A percentile compares a stretch with the other conserved stretches of the same genome.
These are phyloP conservation scores for Metarhizium anisopliae DNA, from an alignment of 2,329 filamentous ascomycete genomes.

Conservation along the genomic window DNA sequence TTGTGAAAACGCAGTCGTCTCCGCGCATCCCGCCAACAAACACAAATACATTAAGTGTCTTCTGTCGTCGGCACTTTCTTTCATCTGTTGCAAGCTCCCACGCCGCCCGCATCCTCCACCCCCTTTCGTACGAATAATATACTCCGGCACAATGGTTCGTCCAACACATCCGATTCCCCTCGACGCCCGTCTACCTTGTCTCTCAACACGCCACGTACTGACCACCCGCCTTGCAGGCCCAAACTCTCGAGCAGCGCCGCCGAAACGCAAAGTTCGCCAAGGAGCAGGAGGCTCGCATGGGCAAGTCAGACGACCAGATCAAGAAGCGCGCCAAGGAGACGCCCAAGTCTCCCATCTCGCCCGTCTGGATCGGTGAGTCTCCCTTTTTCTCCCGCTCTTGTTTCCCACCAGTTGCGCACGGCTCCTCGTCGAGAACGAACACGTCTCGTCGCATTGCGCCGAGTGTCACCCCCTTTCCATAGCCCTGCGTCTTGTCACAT, in stretches of 20 bases:
- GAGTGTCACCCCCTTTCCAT: not conserved
- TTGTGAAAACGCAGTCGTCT: not conserved
- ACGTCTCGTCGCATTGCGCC: not conserved
- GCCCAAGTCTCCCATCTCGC: conserved; percentile 52
- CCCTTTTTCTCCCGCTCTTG: not conserved
- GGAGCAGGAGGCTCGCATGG: conserved; percentile 63
- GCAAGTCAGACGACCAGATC: conserved; percentile 58
- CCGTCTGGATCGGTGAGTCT: conserved; percentile 54
- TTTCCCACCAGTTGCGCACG: not conserved
- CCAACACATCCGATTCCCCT: no score
- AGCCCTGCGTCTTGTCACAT: no score
- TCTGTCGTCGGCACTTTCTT: not conserved
- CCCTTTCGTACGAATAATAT: not conserved
- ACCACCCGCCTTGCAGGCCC: conserved; percentile 42
- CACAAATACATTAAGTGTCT: not conserved
- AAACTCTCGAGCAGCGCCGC: conserved; percentile 77
- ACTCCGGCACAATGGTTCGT: conserved; percentile 5
- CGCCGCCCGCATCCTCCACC: not conserved
- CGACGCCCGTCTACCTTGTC: not conserved
- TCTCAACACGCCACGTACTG: not conserved
- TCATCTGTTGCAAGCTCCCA: not conserved
- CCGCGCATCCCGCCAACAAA: not conserved
- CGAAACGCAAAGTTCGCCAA: conserved; percentile 73
- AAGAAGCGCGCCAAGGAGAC: conserved; percentile 51
- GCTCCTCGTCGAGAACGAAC: no score